phyloP scores from a whole-genome alignment of 2,329 filamentous ascomycete species.

The Paradendryphiella salina region DNA sequence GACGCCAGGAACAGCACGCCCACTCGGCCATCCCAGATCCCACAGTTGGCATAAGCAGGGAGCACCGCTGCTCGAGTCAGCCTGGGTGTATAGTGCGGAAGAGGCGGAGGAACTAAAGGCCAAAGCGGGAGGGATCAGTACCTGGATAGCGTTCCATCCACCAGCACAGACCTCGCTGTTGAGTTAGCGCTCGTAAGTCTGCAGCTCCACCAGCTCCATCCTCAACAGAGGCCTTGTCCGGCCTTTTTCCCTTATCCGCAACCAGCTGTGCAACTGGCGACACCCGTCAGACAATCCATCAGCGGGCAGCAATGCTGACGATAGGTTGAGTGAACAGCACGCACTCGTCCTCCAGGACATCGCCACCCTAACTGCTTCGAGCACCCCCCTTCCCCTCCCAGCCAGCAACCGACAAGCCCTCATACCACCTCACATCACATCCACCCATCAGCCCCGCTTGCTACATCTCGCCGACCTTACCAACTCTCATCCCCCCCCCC shows the following conservation, averaged over 20 bases:
- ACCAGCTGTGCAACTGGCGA: slow-evolving; percentile 13
- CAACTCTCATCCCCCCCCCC: not conserved
- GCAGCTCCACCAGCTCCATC: slow-evolving; percentile 25
- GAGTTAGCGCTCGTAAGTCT: slow-evolving; percentile 12
- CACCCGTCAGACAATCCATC: slow-evolving; percentile 15
- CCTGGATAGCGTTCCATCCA: slow-evolving; percentile 10
- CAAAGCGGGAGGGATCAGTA: slow-evolving; percentile 21
- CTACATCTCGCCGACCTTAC: not conserved
- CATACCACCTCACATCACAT: slow-evolving; percentile 19
- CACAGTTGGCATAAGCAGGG: slow-evolving; percentile 5
- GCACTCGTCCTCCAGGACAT: not conserved
- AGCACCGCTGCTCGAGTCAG: slow-evolving; percentile 6
- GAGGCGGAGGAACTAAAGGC: slow-evolving; percentile 22
- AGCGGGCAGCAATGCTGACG: slow-evolving; percentile 30
- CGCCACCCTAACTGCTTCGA: not conserved
- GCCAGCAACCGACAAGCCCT: slow-evolving; percentile 3
- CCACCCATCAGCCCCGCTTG: slow-evolving; percentile 9
- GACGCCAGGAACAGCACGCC: not conserved
- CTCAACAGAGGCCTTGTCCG: slow-evolving; percentile 27
- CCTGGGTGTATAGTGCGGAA: slow-evolving; percentile 13
- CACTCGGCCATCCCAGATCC: too few species aligned
- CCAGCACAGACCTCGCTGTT: slow-evolving; percentile 6
- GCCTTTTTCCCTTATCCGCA: slow-evolving; percentile 9
- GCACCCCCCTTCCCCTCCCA: slow-evolving; percentile 1
- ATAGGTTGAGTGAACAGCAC: slow-evolving; percentile 20